Evolutionary conservation across 1,284 basidiomycete species (phyloP), one percentile per base, ranked within the genome.

Genomic region (Clitocybe nebularis): DNA sequence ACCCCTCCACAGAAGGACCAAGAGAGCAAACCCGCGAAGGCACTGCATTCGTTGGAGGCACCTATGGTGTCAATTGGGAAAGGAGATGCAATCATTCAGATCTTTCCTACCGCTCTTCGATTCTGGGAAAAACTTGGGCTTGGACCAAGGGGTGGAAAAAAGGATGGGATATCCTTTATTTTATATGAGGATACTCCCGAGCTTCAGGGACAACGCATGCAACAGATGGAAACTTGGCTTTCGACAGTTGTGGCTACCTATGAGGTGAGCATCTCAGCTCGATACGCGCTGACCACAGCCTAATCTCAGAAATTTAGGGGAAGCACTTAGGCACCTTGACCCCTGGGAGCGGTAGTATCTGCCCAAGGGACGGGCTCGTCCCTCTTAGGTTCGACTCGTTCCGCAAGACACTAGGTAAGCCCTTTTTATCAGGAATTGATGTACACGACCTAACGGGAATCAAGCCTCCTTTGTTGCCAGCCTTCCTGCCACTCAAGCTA

Each of bases 91-190:
- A 59, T 89, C 16, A 66, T 89, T 8, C 77, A 87, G 29, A 58
- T 88, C 8, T 60, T 78, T 11, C 79, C 86, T 3, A 59, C 83
- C 1, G 81, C 86, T 0, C 55, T 91, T 13, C 71, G 79, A 2
- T 91, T 90, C 58, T 92, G 89, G 89, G 79, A 85, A 48, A 90
- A 88, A 56, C 71, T 92, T 21, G 86, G 84, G 0, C 59, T 93
- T 38, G 71, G 72, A 20, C 89, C 89, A 0, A 70, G 77, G 25
- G 71, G 73, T 29, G 89, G 89, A 2, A 65, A 64, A 39, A 91
- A 91, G 61, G 69, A 90, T 49, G 70, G 85, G 1, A 71, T 68
- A 0, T 76, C 77, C 0, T 88, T 81, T 57, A 75, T 81, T 0
- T 62, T 92, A 33, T 84, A 77, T 46, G 86, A 90, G 51, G 77